Evolutionary conservation across 495 filamentous ascomycete species (phyloP), one percentile per base, ranked within the genome.

Genomic region (Aspergillus ostianus): DNA sequence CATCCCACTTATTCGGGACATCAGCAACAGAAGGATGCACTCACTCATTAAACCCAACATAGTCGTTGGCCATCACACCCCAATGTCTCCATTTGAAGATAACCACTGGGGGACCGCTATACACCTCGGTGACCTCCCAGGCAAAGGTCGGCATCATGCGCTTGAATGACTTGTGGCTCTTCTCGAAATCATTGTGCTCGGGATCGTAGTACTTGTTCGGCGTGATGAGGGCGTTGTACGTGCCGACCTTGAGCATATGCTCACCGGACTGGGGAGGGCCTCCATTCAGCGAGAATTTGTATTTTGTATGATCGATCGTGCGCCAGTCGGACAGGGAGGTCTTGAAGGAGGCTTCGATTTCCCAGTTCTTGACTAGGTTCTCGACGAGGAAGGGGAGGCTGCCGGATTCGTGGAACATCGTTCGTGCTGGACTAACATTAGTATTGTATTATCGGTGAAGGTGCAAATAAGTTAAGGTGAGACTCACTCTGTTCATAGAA

Each of bases 331-430:
- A 30, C 2, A 87, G 75, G 26, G 72, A 63, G 8, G 73, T 77
- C 67, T 88, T 89, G 80, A 85, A 86, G 6, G 82, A 85, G 10
- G 86, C 85, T 70, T 89, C 86, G 61, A 87, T 80, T 67, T 88
- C 85, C 86, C 86, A 88, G 74, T 88, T 88, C 69, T 89, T 88
- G 66, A 88, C 85, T 0, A 88, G 82, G 69, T 87, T 87, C 63
- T 88, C 79, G 57, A 89, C 84, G 2, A 89, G 77, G 55, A 76
- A 64, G 8, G 81, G 80, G 9, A 89, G 77, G 59, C 77, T 82
- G 26, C 71, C 73, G n/a, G 84, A 77, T 32, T 71, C 72, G 70
- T 87, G 85, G 63, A 67, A 72, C 58, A 67, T 71, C 8, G 67
- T 76, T 63, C 85, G 87, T n/a, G 81, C 85, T 86, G 63, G 18